These are phyloP conservation scores for Blastocladiella britannica DNA, from an alignment of 192 early-diverging fungal genomes.

Conservation along the genomic window DNA sequence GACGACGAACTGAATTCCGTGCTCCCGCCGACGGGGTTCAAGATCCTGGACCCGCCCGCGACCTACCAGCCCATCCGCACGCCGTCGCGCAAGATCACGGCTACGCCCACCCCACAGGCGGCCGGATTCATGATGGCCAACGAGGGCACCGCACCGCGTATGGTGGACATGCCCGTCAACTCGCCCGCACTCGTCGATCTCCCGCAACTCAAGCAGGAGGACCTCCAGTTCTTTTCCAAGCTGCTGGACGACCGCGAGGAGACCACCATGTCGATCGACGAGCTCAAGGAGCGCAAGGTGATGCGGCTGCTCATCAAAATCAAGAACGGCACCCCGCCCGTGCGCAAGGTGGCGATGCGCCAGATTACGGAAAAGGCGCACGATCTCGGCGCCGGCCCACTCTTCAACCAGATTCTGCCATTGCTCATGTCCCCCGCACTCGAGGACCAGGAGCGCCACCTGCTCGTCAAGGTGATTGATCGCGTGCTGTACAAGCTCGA, in stretches of 20 bases:
- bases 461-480: constrained; percentile 95
- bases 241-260: constrained; percentile 73
- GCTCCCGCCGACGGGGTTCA: constrained; percentile 77
- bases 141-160: constrained; percentile 20
- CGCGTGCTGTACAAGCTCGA: constrained; percentile 89
- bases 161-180: constrained; percentile 48
- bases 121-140: constrained; percentile 84
- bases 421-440: constrained; percentile 89
- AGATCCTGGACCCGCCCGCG: constrained; percentile 69
- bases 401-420: constrained; percentile 92
- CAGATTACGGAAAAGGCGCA: constrained; percentile 91
- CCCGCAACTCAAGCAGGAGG: constrained; percentile 87
- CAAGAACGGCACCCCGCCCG: constrained; percentile 91
- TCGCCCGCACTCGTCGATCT: constrained; percentile 19
- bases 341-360: constrained; percentile 78
- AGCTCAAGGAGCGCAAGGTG: constrained; percentile 85
- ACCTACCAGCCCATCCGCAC: constrained; percentile 86
- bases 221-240: constrained; percentile 92
- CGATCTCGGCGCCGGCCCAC: constrained; percentile 76
- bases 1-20: constrained; percentile 92
- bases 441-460: constrained; percentile 95
- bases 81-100: constrained; percentile 80
- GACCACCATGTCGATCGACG: constrained; percentile 54
- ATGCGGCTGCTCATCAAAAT: constrained; percentile 89
- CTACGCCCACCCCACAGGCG: constrained; percentile 50